Conservation (phyloP, 1,139 yeast genomes). For the Magnusiomyces clavatus region DNA sequence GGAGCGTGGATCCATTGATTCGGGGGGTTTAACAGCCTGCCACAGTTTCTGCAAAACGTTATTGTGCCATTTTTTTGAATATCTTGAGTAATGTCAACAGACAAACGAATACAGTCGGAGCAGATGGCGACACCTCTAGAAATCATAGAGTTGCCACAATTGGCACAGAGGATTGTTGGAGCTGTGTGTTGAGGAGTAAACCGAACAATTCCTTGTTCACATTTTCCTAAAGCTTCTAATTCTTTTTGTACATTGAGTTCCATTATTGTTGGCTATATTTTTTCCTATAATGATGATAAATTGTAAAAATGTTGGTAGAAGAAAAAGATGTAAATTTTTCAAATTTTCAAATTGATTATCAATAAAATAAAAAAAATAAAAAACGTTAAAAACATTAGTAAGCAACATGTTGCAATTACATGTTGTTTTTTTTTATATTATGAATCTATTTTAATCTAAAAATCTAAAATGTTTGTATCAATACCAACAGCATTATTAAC, state of each 20-base stretch:
- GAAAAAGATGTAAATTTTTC: neutral
- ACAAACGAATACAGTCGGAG: constrained; percentile 88
- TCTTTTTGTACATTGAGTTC: constrained; percentile 5
- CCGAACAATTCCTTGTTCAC: constrained; percentile 6
- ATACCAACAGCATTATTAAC: constrained; percentile 15
- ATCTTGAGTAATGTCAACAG: constrained; percentile 91
- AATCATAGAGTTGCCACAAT: constrained; percentile 97
- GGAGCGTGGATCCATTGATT: constrained; percentile 88
- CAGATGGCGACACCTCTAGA: constrained; percentile 91
- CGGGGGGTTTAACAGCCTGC: constrained; percentile 88
- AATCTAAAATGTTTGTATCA: constrained; percentile 7
- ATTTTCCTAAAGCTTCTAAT: neutral
- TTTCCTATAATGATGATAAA: neutral
- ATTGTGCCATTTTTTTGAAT: constrained; percentile 89
- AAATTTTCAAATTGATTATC: neutral
- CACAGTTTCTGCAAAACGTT: constrained; percentile 95
- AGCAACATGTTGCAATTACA: too few relatives aligned
- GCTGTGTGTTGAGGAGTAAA: constrained; percentile 37
- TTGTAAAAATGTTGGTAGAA: too few relatives aligned
- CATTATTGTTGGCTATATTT: neutral
- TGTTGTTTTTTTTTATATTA: too few relatives aligned
- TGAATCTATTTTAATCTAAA: too few relatives aligned
- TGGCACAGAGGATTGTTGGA: constrained; percentile 90
- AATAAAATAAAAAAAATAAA: neutral
- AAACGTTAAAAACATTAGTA: constrained; percentile 2